A percentile compares a stretch with the other conserved stretches of the same genome.
Conservation (phyloP, 2,329 filamentous ascomycete species). For the Dothideomycetidae sp. region DNA sequence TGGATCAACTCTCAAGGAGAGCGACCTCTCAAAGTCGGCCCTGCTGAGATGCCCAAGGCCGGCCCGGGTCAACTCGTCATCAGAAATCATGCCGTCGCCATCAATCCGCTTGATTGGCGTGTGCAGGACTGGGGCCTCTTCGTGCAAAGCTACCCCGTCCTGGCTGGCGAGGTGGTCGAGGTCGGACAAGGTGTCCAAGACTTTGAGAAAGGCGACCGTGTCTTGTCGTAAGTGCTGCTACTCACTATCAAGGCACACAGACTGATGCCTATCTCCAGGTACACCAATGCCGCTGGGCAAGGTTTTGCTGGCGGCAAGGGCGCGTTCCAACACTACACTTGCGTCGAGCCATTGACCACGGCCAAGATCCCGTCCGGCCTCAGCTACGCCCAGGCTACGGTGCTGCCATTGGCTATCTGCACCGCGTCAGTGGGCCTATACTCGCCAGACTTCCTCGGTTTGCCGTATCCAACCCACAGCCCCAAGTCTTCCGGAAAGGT, state of each 20-base stretch:
- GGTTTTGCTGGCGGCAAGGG: neutral
- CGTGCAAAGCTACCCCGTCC: constrained; percentile 21
- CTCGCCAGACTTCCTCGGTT: constrained; percentile 25
- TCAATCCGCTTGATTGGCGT: constrained; percentile 28
- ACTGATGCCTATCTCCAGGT: too few species aligned
- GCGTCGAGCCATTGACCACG: constrained; percentile 18
- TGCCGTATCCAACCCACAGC: constrained; percentile 25
- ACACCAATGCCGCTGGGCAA: constrained; percentile 5
- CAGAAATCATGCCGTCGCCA: constrained; percentile 23
- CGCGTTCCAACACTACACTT: constrained; percentile 24
- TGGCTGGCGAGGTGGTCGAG: constrained; percentile 23
- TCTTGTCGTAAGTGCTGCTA: constrained; percentile 23
- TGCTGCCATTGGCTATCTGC: constrained; percentile 32
- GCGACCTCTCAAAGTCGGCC: constrained; percentile 15
- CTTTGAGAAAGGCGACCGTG: constrained; percentile 36
- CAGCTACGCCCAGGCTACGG: constrained; percentile 26
- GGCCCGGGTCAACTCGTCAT: constrained; percentile 22
- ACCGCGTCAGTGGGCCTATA: constrained; percentile 32
- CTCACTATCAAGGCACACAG: constrained; percentile 7
- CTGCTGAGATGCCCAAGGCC: constrained; percentile 21
- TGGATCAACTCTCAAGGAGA: constrained; percentile 10
- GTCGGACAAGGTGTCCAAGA: constrained; percentile 32
- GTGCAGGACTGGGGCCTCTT: constrained; percentile 20
- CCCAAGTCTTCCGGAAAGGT: constrained; percentile 24
- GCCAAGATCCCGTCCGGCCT: constrained; percentile 27